Evolutionary conservation across 345 rosid species (phyloP), one percentile per base, ranked within the genome.

Genomic region (Gossypium rotundifolium): DNA sequence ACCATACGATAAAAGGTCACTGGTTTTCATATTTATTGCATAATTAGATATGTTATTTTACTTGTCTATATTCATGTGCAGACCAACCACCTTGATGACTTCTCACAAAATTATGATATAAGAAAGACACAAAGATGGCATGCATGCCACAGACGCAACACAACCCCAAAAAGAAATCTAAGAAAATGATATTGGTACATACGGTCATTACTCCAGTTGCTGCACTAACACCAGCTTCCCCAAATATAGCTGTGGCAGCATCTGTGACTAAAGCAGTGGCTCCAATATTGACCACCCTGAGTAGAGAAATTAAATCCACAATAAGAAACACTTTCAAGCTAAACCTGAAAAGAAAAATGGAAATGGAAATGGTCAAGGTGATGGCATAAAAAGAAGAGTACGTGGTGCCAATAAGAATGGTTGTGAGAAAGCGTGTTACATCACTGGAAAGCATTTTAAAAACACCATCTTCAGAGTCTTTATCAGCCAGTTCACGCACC

Each of bases 171-270:
- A 55, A 62, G 22, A 59, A 51, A 60, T 58, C 33, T 71, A 29
- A 67, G 70, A 44, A 44, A 42, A 58, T 25, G 62, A 81, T 59
- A 60, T 11, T 61, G 61, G 79, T 72, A 85, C 97, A 25, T 87
- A 95, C 99, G 40, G 97, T 95, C 99, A 95, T 95, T 74, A 95
- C 85, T 82, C 98, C 98, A 77, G 99, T 95, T 77, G 99, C 99
- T 17, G 98, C 99, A 85, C 87, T 93, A 84, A 95, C 93, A 82
- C 99, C 99, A 79, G 99, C 99, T 87, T 93, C 99, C 75, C 99
- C 99, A 89, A 93, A 95, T 78, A 95, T 87, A 71, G 98, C 87
- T 42, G 99, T 95, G 74, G 99, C 99, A 59, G 99, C 98, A 55
- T 95, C 97, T 7, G 99, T 95, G 78, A 93, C 99, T 71, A 95